Percentiles rank a stretch among this genome's conserved stretches.
Conservation (phyloP, 306 rosid species). For the Cucurbita moschata region DNA sequence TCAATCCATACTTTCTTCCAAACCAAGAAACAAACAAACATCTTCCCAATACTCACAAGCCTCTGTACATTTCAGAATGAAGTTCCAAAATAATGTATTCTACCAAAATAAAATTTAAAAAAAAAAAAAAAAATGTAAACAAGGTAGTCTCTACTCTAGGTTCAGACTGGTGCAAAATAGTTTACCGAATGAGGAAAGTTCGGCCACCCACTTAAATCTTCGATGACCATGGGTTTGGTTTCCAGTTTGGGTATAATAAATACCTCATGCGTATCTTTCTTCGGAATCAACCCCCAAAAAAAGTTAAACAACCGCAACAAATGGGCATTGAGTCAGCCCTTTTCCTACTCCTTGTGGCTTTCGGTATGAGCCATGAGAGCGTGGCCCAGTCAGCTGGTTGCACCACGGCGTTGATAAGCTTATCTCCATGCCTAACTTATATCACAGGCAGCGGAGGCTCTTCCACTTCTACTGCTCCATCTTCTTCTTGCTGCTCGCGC, state of each 20-base stretch:
- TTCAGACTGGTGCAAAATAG: too few relatives aligned
- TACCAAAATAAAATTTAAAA: too few relatives aligned
- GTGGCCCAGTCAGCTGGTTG: conserved; percentile 32
- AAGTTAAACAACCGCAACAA: not conserved
- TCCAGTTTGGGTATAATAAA: not conserved
- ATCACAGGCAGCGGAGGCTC: conserved; percentile 36
- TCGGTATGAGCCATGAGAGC: conserved; percentile 11
- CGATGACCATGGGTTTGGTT: not conserved
- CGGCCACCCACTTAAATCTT: not conserved
- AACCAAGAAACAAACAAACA: not conserved
- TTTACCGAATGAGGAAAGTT: not conserved
- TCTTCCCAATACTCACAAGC: not conserved
- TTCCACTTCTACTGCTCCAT: conserved; percentile 12
- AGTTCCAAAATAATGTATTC: too few relatives aligned
- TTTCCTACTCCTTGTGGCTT: conserved; percentile 7
- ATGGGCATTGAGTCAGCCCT: not conserved
- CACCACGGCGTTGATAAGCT: conserved; percentile 28
- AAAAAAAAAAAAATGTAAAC: too few relatives aligned
- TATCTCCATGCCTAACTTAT: conserved; percentile 42
- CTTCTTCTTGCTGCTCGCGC: conserved; percentile 41
- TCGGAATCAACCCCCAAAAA: not conserved
- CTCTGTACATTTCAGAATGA: too few relatives aligned
- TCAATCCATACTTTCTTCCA: not conserved
- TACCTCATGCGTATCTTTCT: not conserved
- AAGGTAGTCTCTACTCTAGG: too few relatives aligned